Evolutionary conservation across 2,329 filamentous ascomycete genomes (phyloP), one percentile per base, ranked within the genome.

Genomic region (Acrocalymma vagum): DNA sequence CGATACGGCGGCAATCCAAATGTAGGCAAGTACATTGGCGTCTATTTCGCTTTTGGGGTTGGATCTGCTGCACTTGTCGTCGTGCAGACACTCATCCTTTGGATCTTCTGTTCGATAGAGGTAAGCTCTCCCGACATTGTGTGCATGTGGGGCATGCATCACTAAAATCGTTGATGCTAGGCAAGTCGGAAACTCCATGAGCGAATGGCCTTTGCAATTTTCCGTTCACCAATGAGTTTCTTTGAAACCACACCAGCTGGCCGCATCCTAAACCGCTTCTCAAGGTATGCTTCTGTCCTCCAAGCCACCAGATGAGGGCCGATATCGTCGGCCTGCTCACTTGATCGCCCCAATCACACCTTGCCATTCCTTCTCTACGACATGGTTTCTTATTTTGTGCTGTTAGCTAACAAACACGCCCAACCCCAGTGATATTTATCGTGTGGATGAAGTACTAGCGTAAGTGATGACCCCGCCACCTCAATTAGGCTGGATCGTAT

Each of bases 21-120:
- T 24, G 82, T 95, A 43, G 92, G 87, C 57, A 95, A 90, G 71
- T 99, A 91, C 65, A 88, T 99, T 63, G 90, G 93, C 42, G 84
- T 99, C 52, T 99, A 99, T 74, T 94, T 99, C 72, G 90, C 88
- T 11, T 89, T 99, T 71, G 95, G 94, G 31, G 82, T 99, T 35
- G 93, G 93, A 21, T 86, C 89, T 17, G 87, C 94, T 26, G 79
- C 83, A 28, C 78, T 99, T 51, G 93, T 95, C 3, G 90, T 97
- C 27, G 65, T 95, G 20, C 94, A 97, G 72, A 97, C 93, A 5
- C 76, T 99, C 56, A 91, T 99, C 51, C 78, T 99, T 18, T 99
- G 94, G 94, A 97, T 99, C 54, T 97, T 99, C 75, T 99, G 95
- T 74, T 97, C 94, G 4, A 99, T 99, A 50, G 94, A 99, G 82